Evolutionary conservation across 805 yeast genomes (phyloP).

Genomic region (Sugiyamaella mastotermitis): DNA sequence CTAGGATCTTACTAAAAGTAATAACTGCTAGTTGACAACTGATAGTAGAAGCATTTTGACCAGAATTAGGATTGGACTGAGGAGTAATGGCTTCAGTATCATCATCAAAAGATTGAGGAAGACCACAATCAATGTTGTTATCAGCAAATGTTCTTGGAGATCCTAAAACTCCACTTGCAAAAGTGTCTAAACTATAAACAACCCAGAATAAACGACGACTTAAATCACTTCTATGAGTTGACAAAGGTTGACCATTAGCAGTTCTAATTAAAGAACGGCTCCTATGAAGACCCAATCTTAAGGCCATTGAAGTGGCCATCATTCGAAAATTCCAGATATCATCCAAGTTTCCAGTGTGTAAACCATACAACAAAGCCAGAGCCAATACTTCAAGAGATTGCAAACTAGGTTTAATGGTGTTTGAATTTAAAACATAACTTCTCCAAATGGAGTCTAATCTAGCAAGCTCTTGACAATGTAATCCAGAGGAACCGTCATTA

Average conservation of each 20-base stretch:
- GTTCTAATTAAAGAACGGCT: conserved; percentile 70
- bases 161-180: conserved; percentile 70
- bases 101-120: conserved; percentile 42
- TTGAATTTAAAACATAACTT: background rate
- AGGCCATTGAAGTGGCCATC: conserved; percentile 73
- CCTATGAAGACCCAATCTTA: conserved; percentile 75
- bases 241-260: conserved; percentile 57
- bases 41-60: conserved; percentile 5
- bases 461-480: background rate
- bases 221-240: conserved; percentile 71
- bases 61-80: conserved; percentile 4
- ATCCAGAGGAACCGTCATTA: conserved; percentile 8
- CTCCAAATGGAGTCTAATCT: conserved; percentile 7
- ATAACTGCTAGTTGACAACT: conserved; percentile 16
- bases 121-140: conserved; percentile 77
- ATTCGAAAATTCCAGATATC: conserved; percentile 75
- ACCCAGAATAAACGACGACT: conserved; percentile 83
- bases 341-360: conserved; percentile 65
- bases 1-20: conserved; percentile 59
- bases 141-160: conserved; percentile 77
- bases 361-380: conserved; percentile 62
- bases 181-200: conserved; percentile 67
- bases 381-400: conserved; percentile 52
- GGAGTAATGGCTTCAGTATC: conserved; percentile 18
- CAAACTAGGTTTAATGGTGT: conserved; percentile 17